A percentile compares a stretch with the other conserved stretches of the same genome.
phyloP scores from a whole-genome alignment of 257 asterid genomes.

The Coffea canephora region DNA sequence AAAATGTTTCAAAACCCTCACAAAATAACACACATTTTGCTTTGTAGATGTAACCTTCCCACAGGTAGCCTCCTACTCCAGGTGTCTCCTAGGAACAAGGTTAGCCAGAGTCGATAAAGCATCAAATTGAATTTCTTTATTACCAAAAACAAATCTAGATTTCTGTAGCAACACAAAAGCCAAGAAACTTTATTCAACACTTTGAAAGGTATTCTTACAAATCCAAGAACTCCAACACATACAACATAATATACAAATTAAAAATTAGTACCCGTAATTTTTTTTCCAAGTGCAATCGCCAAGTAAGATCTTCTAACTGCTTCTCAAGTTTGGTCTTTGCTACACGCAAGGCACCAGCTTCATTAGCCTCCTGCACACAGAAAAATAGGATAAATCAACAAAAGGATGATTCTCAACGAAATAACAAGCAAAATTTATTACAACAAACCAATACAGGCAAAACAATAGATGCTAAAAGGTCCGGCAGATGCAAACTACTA shows the following conservation, averaged over 20 bases:
- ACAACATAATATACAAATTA: background rate
- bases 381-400: background rate
- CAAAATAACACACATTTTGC: background rate
- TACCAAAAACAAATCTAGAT: background rate
- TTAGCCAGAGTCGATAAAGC: background rate
- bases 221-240: background rate
- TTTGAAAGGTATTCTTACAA: background rate
- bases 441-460: background rate
- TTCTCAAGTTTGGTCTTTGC: conserved; percentile 94
- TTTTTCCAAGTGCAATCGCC: conserved; percentile 95
- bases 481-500: background rate
- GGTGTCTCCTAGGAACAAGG: background rate
- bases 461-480: background rate
- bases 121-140: background rate
- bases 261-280: conserved; percentile 63
- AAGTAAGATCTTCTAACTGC: conserved; percentile 96
- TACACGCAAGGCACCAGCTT: conserved; percentile 92
- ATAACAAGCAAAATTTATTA: background rate
- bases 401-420: background rate
- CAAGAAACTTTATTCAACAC: background rate
- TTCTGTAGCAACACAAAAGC: background rate
- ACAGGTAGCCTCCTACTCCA: background rate
- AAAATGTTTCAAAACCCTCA: background rate
- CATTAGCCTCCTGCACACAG: conserved; percentile 83
- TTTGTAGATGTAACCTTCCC: background rate